phyloP scores from a whole-genome alignment of 140 eudicot species.

The Stevia rebaudiana region DNA sequence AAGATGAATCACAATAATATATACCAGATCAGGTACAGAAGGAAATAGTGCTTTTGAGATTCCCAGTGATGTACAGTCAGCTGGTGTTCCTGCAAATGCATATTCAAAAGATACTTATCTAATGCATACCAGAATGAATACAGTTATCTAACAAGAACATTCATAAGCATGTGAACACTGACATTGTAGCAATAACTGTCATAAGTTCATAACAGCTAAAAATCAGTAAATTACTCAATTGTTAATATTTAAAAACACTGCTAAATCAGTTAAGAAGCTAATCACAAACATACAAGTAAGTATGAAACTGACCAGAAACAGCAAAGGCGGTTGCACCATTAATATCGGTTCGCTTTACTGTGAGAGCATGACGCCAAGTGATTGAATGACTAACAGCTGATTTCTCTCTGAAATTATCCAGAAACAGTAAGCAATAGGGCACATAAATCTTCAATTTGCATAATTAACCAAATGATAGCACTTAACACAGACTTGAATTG shows the following conservation, averaged over 20 bases:
- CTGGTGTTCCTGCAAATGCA: conserved; percentile 71
- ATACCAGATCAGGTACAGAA: conserved; percentile 75
- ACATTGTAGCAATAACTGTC: neutral
- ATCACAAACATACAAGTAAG: neutral
- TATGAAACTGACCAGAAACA: conserved; percentile 57
- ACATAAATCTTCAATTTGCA: too few species aligned
- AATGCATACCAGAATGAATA: neutral
- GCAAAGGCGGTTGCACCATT: conserved; percentile 84
- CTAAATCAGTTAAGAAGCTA: neutral
- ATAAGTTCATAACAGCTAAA: neutral
- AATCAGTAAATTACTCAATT: neutral
- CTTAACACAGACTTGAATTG: too few species aligned
- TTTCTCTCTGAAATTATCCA: conserved; percentile 52
- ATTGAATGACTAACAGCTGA: conserved; percentile 86
- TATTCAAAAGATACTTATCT: neutral
- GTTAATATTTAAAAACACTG: neutral
- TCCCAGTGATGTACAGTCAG: conserved; percentile 85
- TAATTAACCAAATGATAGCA: too few species aligned
- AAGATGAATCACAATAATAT: neutral
- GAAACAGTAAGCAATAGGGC: too few species aligned
- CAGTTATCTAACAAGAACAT: neutral
- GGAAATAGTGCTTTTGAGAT: conserved; percentile 72
- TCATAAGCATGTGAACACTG: neutral
- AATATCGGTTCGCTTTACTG: conserved; percentile 57
- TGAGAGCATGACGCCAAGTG: conserved; percentile 58